Base-by-base conservation (phyloP, 768 basidiomycete genomes). In the Russula griseocarnosa region DNA sequence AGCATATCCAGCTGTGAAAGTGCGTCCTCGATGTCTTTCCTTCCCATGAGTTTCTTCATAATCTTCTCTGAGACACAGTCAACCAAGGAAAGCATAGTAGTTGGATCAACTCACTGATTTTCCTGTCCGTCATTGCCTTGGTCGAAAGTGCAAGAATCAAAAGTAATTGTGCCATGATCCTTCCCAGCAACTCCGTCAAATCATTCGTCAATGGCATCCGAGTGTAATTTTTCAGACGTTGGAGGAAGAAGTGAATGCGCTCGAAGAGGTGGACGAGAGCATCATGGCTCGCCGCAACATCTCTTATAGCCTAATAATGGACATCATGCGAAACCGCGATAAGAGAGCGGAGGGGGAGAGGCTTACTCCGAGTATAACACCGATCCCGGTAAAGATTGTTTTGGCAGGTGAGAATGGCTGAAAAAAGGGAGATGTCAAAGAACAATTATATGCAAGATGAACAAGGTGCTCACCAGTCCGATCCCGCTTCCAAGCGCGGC, bases 331-430 rank as follows among this genome's bases (percentile, higher is more conserved):
- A 24, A 22, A 47, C 13, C 20, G 18, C 18, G 6, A 47, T 11
- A 6, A 47, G n/a, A 22, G 20, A 10, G 4, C 5, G 47, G n/a
- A 5, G 26, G 4, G 49, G 13, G 4, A 20, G n/a, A 40, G 10
- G n/a, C 58, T 0, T 30, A 60, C 58, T 3, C 10, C 26, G 36
- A 60, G 50, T 16, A 60, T 50, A 16, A 60, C 38, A 51, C 50
- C 13, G 7, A 60, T 60, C 1, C 58, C 38, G 6, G 38, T 11
- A 16, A 42, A 60, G 6, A 60, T 52, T 1, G 38, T 22, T 22
- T 42, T 51, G 0, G 50, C 58, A 9, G 58, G 58, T 16, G 58
- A 52, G 36, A 59, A 59, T 14, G 58, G 24, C 58, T 60, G 9
- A 16, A 26, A 28, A 42, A 26, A n/a, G n/a, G n/a, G 2, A 5